These are phyloP conservation scores for Dactylis glomerata DNA, from an alignment of 176 grass and related monocot species.

Conservation along the genomic window DNA sequence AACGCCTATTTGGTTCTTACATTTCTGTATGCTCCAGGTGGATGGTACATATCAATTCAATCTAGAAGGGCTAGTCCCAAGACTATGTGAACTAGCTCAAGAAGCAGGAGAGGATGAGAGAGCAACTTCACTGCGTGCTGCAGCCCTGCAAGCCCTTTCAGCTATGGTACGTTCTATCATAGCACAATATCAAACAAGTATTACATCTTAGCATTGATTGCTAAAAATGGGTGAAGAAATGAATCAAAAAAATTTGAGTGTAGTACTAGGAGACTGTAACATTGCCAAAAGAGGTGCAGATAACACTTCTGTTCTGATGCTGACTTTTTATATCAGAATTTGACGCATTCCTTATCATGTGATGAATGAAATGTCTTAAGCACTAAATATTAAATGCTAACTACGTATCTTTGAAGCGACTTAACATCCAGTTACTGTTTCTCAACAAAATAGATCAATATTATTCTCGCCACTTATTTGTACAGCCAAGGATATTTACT, in stretches of 20 bases:
- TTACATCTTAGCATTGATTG: neutral
- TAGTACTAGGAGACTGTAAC: neutral
- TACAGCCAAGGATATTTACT: constrained; percentile 1
- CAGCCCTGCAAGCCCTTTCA: constrained; percentile 81
- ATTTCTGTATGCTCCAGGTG: constrained; percentile 57
- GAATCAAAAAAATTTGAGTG: neutral
- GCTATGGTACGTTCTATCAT: constrained; percentile 62
- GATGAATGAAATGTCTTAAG: neutral
- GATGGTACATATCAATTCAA: constrained; percentile 99
- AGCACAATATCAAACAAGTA: constrained; percentile 2
- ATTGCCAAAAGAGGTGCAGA: constrained; percentile 7
- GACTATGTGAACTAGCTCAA: constrained; percentile 84
- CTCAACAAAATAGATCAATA: constrained; percentile 5
- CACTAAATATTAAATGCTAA: constrained; percentile 1
- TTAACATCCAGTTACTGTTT: neutral
- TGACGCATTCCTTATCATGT: constrained; percentile 25
- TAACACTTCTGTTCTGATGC: neutral
- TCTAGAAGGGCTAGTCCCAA: constrained; percentile 88
- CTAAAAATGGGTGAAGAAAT: constrained; percentile 1
- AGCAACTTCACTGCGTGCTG: constrained; percentile 40
- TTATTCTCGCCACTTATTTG: neutral
- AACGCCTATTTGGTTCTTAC: constrained; percentile 6
- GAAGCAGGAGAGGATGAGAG: constrained; percentile 77
- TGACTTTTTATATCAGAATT: constrained; percentile 2
- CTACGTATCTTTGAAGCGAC: neutral